phyloP scores from a whole-genome alignment of 768 basidiomycete species.

The Lactifluus piperatus region DNA sequence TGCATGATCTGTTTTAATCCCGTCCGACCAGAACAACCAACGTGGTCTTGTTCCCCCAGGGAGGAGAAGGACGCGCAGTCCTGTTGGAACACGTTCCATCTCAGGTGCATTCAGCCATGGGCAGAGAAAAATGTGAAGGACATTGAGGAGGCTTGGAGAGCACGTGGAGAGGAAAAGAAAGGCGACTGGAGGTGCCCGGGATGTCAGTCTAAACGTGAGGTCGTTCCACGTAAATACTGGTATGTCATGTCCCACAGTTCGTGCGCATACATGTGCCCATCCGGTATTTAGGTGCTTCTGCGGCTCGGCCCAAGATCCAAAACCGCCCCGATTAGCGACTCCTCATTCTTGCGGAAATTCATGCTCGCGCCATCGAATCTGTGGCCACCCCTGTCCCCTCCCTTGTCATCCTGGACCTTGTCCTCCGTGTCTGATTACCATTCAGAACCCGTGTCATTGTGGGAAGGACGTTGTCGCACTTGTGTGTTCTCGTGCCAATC shows the following conservation, averaged over 20 bases:
- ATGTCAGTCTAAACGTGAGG: constrained; percentile 73
- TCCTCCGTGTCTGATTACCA: constrained; percentile 82
- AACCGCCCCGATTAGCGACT: constrained; percentile 56
- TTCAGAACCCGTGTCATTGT: constrained; percentile 73
- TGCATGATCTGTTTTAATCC: constrained; percentile 79
- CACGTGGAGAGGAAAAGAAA: constrained; percentile 53
- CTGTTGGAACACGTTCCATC: constrained; percentile 89
- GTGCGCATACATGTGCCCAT: background rate
- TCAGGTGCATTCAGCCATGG: constrained; percentile 86
- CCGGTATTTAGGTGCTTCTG: constrained; percentile 68
- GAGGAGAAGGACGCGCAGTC: constrained; percentile 37
- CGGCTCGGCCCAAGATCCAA: constrained; percentile 61
- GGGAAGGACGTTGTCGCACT: constrained; percentile 48
- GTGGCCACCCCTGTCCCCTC: constrained; percentile 76
- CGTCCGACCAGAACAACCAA: constrained; percentile 69
- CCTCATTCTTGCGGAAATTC: constrained; percentile 71
- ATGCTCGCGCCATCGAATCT: constrained; percentile 54
- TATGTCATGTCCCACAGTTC: constrained; percentile 29
- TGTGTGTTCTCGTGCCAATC: constrained; percentile 43
- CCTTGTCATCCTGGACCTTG: constrained; percentile 94
- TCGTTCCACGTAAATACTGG: constrained; percentile 59
- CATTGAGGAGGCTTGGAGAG: constrained; percentile 60
- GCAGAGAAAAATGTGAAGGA: constrained; percentile 74
- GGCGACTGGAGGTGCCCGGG: constrained; percentile 94
- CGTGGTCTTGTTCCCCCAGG: constrained; percentile 77